Evolutionary conservation across 2,329 filamentous ascomycete species (phyloP).

Genomic region (Lasiodiplodia sp.): DNA sequence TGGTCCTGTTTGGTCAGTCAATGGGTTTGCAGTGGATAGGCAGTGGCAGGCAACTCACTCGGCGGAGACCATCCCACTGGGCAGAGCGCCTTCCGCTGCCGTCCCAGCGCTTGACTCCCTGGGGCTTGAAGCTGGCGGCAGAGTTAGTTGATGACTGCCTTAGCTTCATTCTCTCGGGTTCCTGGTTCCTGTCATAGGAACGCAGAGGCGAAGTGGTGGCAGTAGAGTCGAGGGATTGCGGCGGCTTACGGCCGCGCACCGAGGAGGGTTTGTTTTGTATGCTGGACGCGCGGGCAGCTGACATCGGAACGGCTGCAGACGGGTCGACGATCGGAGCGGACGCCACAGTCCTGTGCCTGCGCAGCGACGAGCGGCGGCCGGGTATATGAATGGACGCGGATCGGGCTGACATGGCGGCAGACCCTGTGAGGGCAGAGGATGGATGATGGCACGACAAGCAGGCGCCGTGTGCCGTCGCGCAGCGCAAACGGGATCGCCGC

Average conservation of each 20-base stretch:
- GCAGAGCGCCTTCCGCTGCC: conserved; percentile 41
- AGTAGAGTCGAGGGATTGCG: conserved; percentile 5
- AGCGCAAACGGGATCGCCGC: conserved; percentile 5
- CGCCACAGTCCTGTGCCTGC: conserved; percentile 4
- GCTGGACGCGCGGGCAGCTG: background rate
- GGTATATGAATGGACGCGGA: conserved; percentile 30
- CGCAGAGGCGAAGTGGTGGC: background rate
- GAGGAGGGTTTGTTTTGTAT: conserved; percentile 14
- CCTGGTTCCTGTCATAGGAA: conserved; percentile 2
- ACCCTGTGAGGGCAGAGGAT: background rate
- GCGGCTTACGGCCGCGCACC: conserved; percentile 16
- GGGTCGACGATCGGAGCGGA: background rate
- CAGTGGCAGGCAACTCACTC: conserved; percentile 43
- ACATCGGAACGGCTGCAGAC: conserved; percentile 6
- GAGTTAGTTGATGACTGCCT: conserved; percentile 22
- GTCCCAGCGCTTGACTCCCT: conserved; percentile 47
- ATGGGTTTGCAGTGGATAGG: conserved; percentile 12
- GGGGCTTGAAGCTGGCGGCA: conserved; percentile 29
- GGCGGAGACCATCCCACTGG: conserved; percentile 56
- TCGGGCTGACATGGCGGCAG: conserved; percentile 21
- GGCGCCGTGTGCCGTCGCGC: conserved; percentile 22
- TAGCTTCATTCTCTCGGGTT: conserved; percentile 17
- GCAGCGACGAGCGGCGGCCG: conserved; percentile 27
- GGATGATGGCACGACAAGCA: conserved; percentile 23
- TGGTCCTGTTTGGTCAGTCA: conserved; percentile 62